phyloP scores from a whole-genome alignment of 164 flowering plant genomes.

The Aristolochia fimbriata region DNA sequence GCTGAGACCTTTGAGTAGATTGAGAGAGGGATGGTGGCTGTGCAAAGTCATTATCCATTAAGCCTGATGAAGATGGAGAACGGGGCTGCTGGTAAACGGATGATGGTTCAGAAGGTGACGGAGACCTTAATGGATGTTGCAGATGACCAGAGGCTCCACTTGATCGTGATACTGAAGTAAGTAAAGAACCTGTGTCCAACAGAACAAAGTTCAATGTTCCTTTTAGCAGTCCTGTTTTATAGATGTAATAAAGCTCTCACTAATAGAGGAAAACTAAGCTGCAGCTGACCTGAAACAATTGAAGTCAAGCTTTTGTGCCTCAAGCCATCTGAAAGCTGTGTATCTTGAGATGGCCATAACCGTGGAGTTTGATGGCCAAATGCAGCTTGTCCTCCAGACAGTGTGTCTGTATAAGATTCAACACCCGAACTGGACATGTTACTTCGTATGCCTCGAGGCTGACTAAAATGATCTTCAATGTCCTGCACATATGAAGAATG shows the following conservation, averaged over 20 bases:
- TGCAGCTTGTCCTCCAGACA: conserved; percentile 25
- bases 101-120: conserved; percentile 41
- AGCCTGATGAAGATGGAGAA: conserved; percentile 27
- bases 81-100: conserved; percentile 30
- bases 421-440: conserved; percentile 29
- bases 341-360: conserved; percentile 11
- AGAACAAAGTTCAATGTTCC: no score
- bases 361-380: conserved; percentile 17
- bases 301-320: conserved; percentile 12
- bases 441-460: conserved; percentile 20
- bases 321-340: conserved; percentile 18
- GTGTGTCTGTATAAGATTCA: conserved; percentile 40
- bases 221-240: no score
- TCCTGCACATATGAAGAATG: conserved; percentile 31
- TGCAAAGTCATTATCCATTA: conserved; percentile 25
- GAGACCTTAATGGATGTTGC: conserved; percentile 21
- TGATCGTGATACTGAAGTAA: conserved; percentile 6
- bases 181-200: no score
- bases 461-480: conserved; percentile 21
- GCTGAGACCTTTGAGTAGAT: conserved; percentile 29
- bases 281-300: conserved; percentile 20
- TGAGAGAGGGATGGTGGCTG: conserved; percentile 16
- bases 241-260: conserved; percentile 17
- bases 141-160: conserved; percentile 24
- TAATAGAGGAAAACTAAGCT: conserved; percentile 18